Base-by-base conservation (phyloP, 352 stramenopile species). In the Globisporangium alternatum region DNA sequence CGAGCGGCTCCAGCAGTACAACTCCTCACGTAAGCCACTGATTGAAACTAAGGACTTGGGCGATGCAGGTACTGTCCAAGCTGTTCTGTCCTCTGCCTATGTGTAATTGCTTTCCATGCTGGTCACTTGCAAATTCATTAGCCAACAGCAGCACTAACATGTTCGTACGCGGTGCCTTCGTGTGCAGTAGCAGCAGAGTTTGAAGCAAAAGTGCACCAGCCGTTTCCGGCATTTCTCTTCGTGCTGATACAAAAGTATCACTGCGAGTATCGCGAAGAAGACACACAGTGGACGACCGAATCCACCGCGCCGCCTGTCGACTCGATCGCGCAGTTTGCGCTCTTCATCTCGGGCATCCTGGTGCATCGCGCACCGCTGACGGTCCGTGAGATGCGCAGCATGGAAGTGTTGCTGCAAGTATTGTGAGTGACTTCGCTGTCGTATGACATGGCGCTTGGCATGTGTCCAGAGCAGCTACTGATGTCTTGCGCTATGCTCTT, bases 241-340 rank as follows among this genome's bases (percentile, higher is more conserved):
- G 68, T 88, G 15, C 71, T 95, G 45, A 93, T 95, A 55, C 83
- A 95, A 56, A 95, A 92, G 73, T 95, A 92, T 67, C 85, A 92
- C 62, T 81, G 76, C 48, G 87, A 95, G 65, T 75, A 77, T 39
- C 78, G 76, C 39, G 75, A 83, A 43, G 65, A 84, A 64, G 67
- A 68, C 21, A 82, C 70, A 6, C 52, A 57, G 31, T 95, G 87
- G 87, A 80, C 68, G 19, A 60, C 72, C 3, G 76, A 80, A 39
- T 90, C 71, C 31, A 64, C 81, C 13, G 74, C 86, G 56, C 83
- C 82, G 35, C 87, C 87, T 0, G 77, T 95, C 9, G 87, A 95
- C 51, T 94, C 85, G 8, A 90, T 95, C 49, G 85, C 75, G 51
- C 75, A 89, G 52, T 93, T 95, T 53, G 73, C 80, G 47, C 71